A percentile compares a stretch with the other conserved stretches of the same genome.
Conservation (phyloP, 75 land plant genomes). For the Sequoia sempervirens region DNA sequence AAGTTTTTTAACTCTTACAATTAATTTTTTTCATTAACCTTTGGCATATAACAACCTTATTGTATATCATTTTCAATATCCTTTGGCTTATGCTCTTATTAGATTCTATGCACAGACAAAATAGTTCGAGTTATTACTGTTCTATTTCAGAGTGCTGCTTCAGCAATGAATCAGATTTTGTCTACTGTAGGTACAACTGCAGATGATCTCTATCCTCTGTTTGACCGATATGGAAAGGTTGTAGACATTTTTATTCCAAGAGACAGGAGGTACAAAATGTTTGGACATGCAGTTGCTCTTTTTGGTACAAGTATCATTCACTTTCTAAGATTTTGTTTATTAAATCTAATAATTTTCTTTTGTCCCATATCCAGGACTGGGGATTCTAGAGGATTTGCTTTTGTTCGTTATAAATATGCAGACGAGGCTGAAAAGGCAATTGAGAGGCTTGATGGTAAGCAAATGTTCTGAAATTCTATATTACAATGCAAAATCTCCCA, state of each 20-base stretch:
- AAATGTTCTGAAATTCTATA: not conserved
- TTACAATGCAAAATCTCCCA: not conserved
- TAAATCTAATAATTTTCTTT: not conserved
- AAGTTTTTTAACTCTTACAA: too few relatives aligned
- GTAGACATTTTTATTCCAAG: conserved; percentile 92
- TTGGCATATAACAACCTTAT: not conserved
- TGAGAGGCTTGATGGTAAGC: conserved; percentile 81
- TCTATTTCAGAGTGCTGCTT: not conserved
- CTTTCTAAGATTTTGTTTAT: not conserved
- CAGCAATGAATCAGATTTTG: not conserved
- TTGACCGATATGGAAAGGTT: conserved; percentile 94
- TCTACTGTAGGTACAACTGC: conserved; percentile 81
- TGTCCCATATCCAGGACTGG: conserved; percentile 63
- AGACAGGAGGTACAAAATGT: conserved; percentile 45
- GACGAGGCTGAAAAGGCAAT: conserved; percentile 96
- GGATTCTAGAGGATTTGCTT: conserved; percentile 95
- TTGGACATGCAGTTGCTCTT: too few relatives aligned
- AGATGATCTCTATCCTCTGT: conserved; percentile 89
- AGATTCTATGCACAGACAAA: not conserved
- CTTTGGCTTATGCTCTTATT: not conserved
- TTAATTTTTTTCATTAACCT: not conserved
- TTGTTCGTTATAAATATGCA: conserved; percentile 94
- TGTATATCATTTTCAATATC: not conserved
- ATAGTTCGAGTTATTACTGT: not conserved
- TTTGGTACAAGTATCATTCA: not conserved